These are phyloP conservation scores for Dryas drummondii DNA, from an alignment of 306 rosid species.

Conservation along the genomic window DNA sequence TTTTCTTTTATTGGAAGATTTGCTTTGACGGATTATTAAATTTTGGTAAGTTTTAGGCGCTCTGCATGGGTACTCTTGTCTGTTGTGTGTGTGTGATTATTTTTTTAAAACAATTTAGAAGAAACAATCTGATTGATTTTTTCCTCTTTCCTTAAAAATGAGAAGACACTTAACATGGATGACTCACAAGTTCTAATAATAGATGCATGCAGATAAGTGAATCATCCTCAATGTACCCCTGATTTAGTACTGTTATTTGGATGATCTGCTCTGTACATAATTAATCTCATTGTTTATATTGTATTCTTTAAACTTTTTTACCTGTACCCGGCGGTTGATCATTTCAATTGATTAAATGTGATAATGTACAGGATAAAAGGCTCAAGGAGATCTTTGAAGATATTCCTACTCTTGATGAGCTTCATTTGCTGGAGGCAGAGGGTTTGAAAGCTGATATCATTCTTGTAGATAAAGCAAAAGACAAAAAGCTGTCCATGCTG, in stretches of 20 bases:
- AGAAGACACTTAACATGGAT: not conserved
- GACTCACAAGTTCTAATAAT: not conserved
- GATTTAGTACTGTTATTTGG: not conserved
- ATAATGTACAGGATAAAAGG: conserved; percentile 73
- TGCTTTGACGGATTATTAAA: not conserved
- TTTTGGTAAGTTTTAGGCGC: not conserved
- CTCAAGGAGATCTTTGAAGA: conserved; percentile 76
- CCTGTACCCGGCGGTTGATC: conserved; percentile 7
- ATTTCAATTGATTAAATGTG: conserved; percentile 6
- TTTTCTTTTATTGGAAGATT: not conserved
- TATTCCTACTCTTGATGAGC: conserved; percentile 87
- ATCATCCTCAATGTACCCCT: not conserved
- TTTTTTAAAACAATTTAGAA: not conserved
- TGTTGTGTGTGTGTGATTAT: too few relatives aligned
- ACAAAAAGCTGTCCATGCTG: conserved; percentile 88
- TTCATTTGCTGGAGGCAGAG: conserved; percentile 70
- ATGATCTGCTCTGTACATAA: not conserved
- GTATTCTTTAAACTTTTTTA: not conserved
- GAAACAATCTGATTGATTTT: not conserved
- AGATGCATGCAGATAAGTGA: not conserved
- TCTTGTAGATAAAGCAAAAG: conserved; percentile 86
- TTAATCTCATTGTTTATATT: not conserved
- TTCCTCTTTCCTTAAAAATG: not conserved
- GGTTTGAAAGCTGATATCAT: conserved; percentile 83
- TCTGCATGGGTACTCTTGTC: not conserved